These are phyloP conservation scores for Pichia ethanolica DNA, from an alignment of 805 yeast species.

Conservation along the genomic window DNA sequence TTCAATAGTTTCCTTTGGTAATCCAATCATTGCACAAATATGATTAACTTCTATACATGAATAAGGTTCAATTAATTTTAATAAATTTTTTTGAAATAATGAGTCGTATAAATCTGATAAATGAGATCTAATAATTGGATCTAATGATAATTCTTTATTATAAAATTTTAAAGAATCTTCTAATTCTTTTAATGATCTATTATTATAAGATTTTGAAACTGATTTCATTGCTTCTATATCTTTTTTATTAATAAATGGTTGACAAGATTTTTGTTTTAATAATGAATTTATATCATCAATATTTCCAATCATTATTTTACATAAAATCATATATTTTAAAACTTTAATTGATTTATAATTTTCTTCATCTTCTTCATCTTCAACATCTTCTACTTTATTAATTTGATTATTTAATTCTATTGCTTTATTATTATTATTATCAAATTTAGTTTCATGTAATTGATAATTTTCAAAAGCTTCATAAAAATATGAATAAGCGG, in stretches of 20 bases:
- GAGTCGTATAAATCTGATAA: slow-evolving; percentile 90
- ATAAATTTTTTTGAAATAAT: slow-evolving; percentile 82
- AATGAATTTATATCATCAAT: slow-evolving; percentile 80
- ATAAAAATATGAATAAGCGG: slow-evolving; percentile 90
- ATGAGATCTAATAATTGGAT: slow-evolving; percentile 83
- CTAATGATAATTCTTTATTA: slow-evolving; percentile 70
- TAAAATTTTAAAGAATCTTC: slow-evolving; percentile 74
- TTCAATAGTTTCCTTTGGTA: slow-evolving; percentile 82
- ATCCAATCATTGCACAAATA: slow-evolving; percentile 79
- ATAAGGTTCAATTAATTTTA: slow-evolving; percentile 93
- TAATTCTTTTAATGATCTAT: slow-evolving; percentile 85
- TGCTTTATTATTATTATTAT: too few relatives aligned
- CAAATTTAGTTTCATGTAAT: slow-evolving; percentile 27
- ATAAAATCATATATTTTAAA: slow-evolving; percentile 84
- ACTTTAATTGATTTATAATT: slow-evolving; percentile 51
- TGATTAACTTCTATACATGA: slow-evolving; percentile 92
- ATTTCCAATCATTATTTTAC: slow-evolving; percentile 86
- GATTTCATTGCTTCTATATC: slow-evolving; percentile 96
- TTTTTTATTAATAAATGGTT: slow-evolving; percentile 45
- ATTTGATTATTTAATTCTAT: not conserved
- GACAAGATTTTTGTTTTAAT: slow-evolving; percentile 54
- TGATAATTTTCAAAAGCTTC: slow-evolving; percentile 92
- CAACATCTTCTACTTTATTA: not conserved
- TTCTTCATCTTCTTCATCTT: slow-evolving; percentile 29
- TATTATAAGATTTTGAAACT: slow-evolving; percentile 80